These are phyloP conservation scores for Ilyonectria destructans DNA, from an alignment of 2,329 filamentous ascomycete genomes.

Conservation along the genomic window DNA sequence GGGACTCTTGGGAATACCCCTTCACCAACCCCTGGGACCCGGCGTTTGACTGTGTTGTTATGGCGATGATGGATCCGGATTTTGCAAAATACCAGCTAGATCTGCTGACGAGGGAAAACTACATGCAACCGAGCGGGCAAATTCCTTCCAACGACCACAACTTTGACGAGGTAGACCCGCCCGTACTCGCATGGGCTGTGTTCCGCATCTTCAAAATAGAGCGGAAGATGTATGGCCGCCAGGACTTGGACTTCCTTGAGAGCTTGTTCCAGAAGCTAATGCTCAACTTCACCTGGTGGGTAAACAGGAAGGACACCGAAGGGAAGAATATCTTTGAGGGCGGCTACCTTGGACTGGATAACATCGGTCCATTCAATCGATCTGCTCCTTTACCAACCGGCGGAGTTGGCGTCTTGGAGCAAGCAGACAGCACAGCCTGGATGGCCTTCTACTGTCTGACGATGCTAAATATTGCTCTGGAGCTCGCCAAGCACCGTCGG, in stretches of 20 bases:
- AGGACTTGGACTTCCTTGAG: constrained; percentile 96
- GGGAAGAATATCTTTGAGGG: constrained; percentile 99
- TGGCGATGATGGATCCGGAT: constrained; percentile 97
- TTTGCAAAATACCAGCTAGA: constrained; percentile 99
- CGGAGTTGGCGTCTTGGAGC: constrained; percentile 83
- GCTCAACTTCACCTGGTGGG: constrained; percentile 99
- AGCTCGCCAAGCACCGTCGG: constrained; percentile 93
- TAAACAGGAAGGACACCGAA: constrained; percentile 94
- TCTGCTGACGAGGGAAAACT: constrained; percentile 96
- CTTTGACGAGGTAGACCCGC: constrained; percentile 96
- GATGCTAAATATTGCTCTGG: constrained; percentile 97
- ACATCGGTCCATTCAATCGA: constrained; percentile 97
- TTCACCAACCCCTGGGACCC: constrained; percentile 99
- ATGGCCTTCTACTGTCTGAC: constrained; percentile 98
- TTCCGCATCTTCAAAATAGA: constrained; percentile 99
- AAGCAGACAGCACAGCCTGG: constrained; percentile 98
- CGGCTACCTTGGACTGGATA: constrained; percentile 95
- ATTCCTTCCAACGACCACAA: constrained; percentile 97
- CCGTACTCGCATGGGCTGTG: constrained; percentile 95
- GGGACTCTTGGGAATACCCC: constrained; percentile 98
- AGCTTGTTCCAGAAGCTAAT: constrained; percentile 96
- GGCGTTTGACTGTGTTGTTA: constrained; percentile 94
- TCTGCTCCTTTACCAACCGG: constrained; percentile 95
- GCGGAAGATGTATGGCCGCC: constrained; percentile 94
- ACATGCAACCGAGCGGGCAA: constrained; percentile 98